Evolutionary conservation across 352 stramenopile genomes (phyloP).

Genomic region (Globisporangium nunn): DNA sequence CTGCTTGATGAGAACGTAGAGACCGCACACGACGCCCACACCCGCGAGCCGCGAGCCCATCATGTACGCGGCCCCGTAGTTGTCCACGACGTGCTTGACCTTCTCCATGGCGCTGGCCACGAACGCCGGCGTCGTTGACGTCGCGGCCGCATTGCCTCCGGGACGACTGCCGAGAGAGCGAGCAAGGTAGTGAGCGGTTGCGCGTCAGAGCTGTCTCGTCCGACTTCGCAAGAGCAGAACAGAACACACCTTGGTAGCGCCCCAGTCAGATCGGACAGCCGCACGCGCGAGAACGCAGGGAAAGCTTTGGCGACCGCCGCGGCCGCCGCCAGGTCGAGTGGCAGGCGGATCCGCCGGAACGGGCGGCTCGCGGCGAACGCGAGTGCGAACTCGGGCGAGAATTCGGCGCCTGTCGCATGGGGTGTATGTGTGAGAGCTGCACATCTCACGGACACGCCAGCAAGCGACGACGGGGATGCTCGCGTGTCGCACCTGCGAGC

Average conservation of each 20-base stretch:
- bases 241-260: constrained; percentile 44
- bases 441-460: too few species aligned
- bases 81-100: constrained; percentile 72
- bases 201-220: not conserved
- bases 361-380: constrained; percentile 79
- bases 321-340: constrained; percentile 63
- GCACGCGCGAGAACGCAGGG: constrained; percentile 63
- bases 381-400: constrained; percentile 82
- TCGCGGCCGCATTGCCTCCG: constrained; percentile 5
- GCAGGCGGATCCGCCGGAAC: constrained; percentile 73
- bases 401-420: constrained; percentile 31
- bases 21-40: constrained; percentile 57
- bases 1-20: constrained; percentile 78
- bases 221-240: not conserved
- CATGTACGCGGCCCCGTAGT: constrained; percentile 86
- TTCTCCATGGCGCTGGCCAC: constrained; percentile 61
- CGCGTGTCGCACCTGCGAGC: constrained; percentile 25
- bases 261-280: constrained; percentile 55
- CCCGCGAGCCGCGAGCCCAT: constrained; percentile 79
- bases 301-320: constrained; percentile 64
- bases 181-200: not conserved
- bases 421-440: too few species aligned
- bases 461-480: too few species aligned
- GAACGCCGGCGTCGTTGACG: constrained; percentile 23
- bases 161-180: constrained; percentile 15